Evolutionary conservation across 1,139 yeast genomes (phyloP), one percentile per base, ranked within the genome.

Genomic region (Taphrina communis): DNA sequence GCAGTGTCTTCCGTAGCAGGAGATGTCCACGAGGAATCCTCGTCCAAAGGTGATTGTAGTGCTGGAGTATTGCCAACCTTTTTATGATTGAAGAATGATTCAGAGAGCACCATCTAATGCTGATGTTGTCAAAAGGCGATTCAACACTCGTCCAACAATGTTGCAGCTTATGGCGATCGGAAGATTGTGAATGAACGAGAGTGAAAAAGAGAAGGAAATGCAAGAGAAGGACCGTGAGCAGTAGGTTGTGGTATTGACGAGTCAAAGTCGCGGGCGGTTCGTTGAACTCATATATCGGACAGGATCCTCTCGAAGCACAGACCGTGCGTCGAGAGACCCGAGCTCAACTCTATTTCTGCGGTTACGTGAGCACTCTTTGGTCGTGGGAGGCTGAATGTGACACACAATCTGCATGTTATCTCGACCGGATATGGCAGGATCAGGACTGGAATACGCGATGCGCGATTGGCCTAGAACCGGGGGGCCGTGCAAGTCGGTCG

Each of bases 1-100:
- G 58, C 58, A 17, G 58, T 36, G 42, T 53, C 58, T 36, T 36
- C 58, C 12, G 58, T 53, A 7, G 58, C 58, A 7, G 58, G 58
- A n/a, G 58, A 53, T 12, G 58, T 50, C 53, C 53, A 50, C 36
- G 53, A 50, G 11, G 53, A 50, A 35, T 50, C 53, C n/a, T 50
- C 53, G 53, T 50, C 53, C 31, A 21, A 50, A 8, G 53, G 36
- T 21, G 53, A 50, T 21, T 50, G 36, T 11, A 50, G n/a, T 50
- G 53, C 53, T 50, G 36, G 8, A 21, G 53, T 19, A 21, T n/a
- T 50, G 36, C 6, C 36, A 8, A 35, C 35, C 6, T 21, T 50
- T 50, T 31, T 50, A 1, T 8, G n/a, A 25, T 25, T 25, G n/a
- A 12, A 44, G 48, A 44, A 44, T n/a, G 48, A 17, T 1, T 44